A percentile compares a stretch with the other conserved stretches of the same genome.
phyloP scores from a whole-genome alignment of 805 yeast genomes.

The Lipomyces kockii region DNA sequence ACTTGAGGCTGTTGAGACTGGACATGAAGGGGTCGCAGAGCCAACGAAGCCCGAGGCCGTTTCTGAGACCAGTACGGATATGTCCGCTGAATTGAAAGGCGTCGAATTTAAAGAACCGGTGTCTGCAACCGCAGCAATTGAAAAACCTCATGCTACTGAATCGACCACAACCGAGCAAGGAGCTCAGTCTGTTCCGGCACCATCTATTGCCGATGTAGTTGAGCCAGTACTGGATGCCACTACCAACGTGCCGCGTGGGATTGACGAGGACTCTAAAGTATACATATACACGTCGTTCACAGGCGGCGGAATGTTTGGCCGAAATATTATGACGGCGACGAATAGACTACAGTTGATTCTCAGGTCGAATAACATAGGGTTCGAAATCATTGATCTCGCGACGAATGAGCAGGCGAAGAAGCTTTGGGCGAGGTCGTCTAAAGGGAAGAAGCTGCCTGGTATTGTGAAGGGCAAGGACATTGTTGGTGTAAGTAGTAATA shows the following conservation, averaged over 20 bases:
- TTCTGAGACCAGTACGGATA: neutral
- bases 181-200: neutral
- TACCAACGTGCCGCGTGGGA: neutral
- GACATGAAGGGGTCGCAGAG: neutral
- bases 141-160: neutral
- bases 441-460: conserved; percentile 80
- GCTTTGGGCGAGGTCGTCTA: conserved; percentile 76
- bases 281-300: conserved; percentile 84
- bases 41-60: neutral
- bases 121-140: neutral
- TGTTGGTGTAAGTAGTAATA: conserved; percentile 57
- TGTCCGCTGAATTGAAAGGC: neutral
- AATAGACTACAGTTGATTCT: conserved; percentile 75
- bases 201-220: neutral
- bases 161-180: neutral
- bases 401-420: conserved; percentile 85
- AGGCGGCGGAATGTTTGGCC: conserved; percentile 69
- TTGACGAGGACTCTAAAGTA: conserved; percentile 45
- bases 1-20: conserved; percentile 2
- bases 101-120: neutral
- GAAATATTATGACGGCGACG: conserved; percentile 70
- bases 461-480: conserved; percentile 82
- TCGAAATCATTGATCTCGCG: conserved; percentile 76
- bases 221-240: neutral
- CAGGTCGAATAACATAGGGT: conserved; percentile 71